These are phyloP conservation scores for Populus hybrid DNA, from an alignment of 441 rosid genomes.

Conservation along the genomic window DNA sequence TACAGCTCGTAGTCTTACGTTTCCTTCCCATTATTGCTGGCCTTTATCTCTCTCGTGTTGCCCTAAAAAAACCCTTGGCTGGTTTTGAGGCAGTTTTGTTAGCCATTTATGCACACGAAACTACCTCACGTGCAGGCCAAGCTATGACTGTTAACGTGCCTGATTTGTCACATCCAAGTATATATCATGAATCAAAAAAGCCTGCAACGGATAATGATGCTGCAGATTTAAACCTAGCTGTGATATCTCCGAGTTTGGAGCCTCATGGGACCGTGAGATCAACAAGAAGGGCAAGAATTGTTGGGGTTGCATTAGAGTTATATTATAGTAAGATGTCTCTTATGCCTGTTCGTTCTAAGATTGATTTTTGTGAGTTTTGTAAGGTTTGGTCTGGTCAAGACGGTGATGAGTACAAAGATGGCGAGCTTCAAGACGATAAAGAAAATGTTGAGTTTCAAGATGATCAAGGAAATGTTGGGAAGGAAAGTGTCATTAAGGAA, in stretches of 20 bases:
- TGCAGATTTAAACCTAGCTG: slow-evolving; percentile 56
- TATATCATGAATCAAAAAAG: slow-evolving; percentile 65
- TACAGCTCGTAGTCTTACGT: slow-evolving; percentile 74
- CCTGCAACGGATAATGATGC: slow-evolving; percentile 33
- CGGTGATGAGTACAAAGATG: slow-evolving; percentile 28
- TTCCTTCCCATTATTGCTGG: slow-evolving; percentile 66
- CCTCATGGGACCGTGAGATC: slow-evolving; percentile 77
- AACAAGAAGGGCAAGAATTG: slow-evolving; percentile 63
- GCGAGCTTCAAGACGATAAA: neutral
- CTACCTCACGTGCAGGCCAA: slow-evolving; percentile 57
- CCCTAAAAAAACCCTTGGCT: slow-evolving; percentile 59
- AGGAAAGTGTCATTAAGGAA: neutral
- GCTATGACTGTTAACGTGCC: slow-evolving; percentile 64
- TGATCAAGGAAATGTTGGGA: slow-evolving; percentile 5
- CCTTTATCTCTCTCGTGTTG: slow-evolving; percentile 69
- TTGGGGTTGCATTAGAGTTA: slow-evolving; percentile 69
- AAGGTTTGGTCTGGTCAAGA: slow-evolving; percentile 59
- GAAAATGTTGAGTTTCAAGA: neutral
- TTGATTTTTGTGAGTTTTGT: slow-evolving; percentile 68
- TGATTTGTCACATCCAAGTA: slow-evolving; percentile 60
- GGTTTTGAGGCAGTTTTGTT: slow-evolving; percentile 84
- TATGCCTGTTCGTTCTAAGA: slow-evolving; percentile 58
- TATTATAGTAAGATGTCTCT: slow-evolving; percentile 49
- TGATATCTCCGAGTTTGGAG: slow-evolving; percentile 69
- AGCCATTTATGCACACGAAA: slow-evolving; percentile 77